phyloP scores from a whole-genome alignment of 345 rosid genomes.

The Corchorus olitorius region DNA sequence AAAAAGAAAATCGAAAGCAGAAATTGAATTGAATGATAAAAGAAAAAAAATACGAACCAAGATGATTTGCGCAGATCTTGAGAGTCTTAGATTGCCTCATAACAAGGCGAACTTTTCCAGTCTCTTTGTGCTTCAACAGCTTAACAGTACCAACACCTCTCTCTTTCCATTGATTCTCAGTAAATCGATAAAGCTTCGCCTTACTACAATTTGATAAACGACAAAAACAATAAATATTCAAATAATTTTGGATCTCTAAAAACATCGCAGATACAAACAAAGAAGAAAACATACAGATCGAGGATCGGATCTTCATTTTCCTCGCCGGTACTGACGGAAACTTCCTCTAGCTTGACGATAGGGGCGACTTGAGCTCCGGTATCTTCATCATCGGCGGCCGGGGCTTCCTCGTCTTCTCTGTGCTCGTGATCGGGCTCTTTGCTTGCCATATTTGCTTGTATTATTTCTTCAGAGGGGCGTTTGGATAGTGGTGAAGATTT shows the following conservation, averaged over 20 bases:
- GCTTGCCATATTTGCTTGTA: slow-evolving; percentile 49
- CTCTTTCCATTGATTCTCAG: slow-evolving; percentile 92
- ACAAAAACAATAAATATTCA: no score
- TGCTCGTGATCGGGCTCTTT: slow-evolving; percentile 52
- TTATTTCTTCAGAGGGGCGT: no score
- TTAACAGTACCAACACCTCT: slow-evolving; percentile 92
- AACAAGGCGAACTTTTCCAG: slow-evolving; percentile 84
- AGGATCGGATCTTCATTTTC: slow-evolving; percentile 79
- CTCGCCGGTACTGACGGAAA: slow-evolving; percentile 86
- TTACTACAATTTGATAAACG: slow-evolving; percentile 48
- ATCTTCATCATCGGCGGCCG: slow-evolving; percentile 85
- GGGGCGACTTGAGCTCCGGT: slow-evolving; percentile 95
- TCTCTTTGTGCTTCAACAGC: slow-evolving; percentile 77
- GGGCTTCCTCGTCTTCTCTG: slow-evolving; percentile 68
- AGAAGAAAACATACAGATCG: slow-evolving; percentile 58
- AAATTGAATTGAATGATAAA: slow-evolving; percentile 3
- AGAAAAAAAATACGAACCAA: slow-evolving; percentile 42
- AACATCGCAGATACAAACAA: background rate
- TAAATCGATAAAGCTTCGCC: slow-evolving; percentile 83
- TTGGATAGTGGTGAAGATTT: background rate
- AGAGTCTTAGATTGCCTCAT: slow-evolving; percentile 94
- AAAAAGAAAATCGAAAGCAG: background rate
- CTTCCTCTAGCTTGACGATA: slow-evolving; percentile 78
- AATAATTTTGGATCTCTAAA: background rate
- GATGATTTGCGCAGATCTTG: slow-evolving; percentile 98